Conservation (phyloP, 805 yeast species). For the Saccharomycopsis microspora region DNA sequence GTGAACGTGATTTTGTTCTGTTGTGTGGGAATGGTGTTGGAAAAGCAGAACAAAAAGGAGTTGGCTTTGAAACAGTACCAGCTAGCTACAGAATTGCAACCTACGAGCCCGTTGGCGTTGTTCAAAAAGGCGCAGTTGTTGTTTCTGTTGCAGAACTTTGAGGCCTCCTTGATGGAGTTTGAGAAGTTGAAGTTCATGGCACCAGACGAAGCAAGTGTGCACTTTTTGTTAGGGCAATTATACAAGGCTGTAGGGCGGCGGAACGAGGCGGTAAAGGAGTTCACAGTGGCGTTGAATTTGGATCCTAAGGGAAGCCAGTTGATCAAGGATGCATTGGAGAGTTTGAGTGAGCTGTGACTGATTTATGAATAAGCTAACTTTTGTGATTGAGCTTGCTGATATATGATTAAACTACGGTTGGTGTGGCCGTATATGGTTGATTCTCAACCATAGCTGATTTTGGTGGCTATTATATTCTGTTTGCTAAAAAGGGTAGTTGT, state of each 20-base stretch:
- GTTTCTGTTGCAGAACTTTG: constrained; percentile 58
- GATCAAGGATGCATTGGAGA: constrained; percentile 75
- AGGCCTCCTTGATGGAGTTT: constrained; percentile 63
- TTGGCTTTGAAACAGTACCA: constrained; percentile 76
- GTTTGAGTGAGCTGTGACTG: constrained; percentile 18
- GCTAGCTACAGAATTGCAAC: constrained; percentile 74
- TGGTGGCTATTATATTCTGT: too few relatives aligned
- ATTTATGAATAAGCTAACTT: neutral
- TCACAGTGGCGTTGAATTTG: constrained; percentile 78
- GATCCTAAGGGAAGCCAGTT: constrained; percentile 90
- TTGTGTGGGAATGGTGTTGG: constrained; percentile 89
- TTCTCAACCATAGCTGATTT: too few relatives aligned
- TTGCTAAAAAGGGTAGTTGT: too few relatives aligned
- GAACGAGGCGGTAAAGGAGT: constrained; percentile 70
- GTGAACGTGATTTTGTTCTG: constrained; percentile 81
- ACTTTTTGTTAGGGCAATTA: constrained; percentile 77
- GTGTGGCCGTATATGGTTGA: too few relatives aligned
- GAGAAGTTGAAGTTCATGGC: constrained; percentile 64
- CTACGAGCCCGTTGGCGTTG: constrained; percentile 72
- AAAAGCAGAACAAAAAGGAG: constrained; percentile 54
- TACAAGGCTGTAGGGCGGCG: constrained; percentile 67
- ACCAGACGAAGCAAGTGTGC: constrained; percentile 93
- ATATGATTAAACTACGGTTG: too few relatives aligned
- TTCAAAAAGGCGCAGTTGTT: constrained; percentile 82
- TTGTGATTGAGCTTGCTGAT: neutral